A percentile compares a stretch with the other conserved stretches of the same genome.
Conservation (phyloP, 2,329 filamentous ascomycete species). For the Daldinia sp. region DNA sequence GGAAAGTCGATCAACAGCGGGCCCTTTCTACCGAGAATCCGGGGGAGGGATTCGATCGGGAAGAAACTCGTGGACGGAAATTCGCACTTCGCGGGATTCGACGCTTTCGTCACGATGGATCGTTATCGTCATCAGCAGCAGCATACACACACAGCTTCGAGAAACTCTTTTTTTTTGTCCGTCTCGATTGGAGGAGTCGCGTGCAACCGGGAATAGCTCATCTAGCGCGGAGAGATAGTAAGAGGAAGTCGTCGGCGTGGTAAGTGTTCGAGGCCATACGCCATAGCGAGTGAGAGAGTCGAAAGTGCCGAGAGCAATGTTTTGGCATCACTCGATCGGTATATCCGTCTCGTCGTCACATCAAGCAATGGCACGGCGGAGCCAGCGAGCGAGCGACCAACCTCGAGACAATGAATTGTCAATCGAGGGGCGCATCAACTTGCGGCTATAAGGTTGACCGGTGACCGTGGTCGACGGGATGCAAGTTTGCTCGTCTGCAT, state of each 20-base stretch:
- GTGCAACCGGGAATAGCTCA: slow-evolving; percentile 29
- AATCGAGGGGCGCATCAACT: slow-evolving; percentile 27
- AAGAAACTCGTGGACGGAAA: slow-evolving; percentile 23
- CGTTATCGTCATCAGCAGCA: slow-evolving; percentile 22
- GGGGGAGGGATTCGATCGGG: slow-evolving; percentile 12
- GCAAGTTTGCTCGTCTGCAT: slow-evolving; percentile 29
- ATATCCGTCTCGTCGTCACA: slow-evolving; percentile 24
- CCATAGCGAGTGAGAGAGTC: slow-evolving; percentile 26
- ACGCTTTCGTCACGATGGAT: slow-evolving; percentile 25
- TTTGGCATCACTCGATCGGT: slow-evolving; percentile 14
- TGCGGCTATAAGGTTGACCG: slow-evolving; percentile 6
- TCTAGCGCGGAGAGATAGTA: slow-evolving; percentile 28
- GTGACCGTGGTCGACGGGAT: slow-evolving; percentile 40
- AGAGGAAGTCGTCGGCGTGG: slow-evolving; percentile 12
- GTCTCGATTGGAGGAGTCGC: slow-evolving; percentile 37
- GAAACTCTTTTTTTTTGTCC: slow-evolving; percentile 17
- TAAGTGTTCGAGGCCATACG: not conserved
- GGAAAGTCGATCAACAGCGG: slow-evolving; percentile 32
- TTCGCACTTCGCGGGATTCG: slow-evolving; percentile 25
- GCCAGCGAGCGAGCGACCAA: slow-evolving; percentile 3
- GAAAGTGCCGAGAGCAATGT: slow-evolving; percentile 23
- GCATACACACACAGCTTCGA: slow-evolving; percentile 27
- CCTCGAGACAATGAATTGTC: slow-evolving; percentile 38
- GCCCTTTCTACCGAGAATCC: slow-evolving; percentile 23
- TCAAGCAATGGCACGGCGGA: slow-evolving; percentile 21